These are phyloP conservation scores for Taphrina wiesneri DNA, from an alignment of 1,139 yeast genomes.

Conservation along the genomic window DNA sequence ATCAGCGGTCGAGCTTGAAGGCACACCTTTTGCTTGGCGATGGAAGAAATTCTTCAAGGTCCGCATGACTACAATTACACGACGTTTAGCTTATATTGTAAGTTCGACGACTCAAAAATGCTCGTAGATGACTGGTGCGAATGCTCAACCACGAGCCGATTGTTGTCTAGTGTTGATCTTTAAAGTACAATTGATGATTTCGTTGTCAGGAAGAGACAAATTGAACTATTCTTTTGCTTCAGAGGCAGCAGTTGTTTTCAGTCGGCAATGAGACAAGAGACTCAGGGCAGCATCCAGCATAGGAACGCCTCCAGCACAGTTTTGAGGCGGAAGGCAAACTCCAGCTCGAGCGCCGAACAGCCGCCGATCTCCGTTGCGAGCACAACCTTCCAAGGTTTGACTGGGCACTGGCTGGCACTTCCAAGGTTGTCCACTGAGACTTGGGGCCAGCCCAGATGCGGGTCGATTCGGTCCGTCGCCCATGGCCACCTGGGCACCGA, in stretches of 20 bases:
- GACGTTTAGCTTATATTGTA: not conserved
- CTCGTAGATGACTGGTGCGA: too few relatives aligned
- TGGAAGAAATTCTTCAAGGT: not conserved
- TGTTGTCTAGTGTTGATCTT: not conserved
- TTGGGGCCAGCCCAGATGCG: too few relatives aligned
- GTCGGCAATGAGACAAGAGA: too few relatives aligned
- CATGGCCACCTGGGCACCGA: too few relatives aligned
- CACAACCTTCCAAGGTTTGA: too few relatives aligned
- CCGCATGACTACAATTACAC: not conserved
- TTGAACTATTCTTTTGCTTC: too few relatives aligned
- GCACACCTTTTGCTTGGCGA: slow-evolving; percentile 3
- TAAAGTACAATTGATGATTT: too few relatives aligned
- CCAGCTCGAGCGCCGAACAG: not conserved
- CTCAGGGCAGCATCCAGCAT: not conserved
- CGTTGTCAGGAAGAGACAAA: too few relatives aligned
- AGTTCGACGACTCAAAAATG: not conserved
- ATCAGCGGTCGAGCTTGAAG: not conserved
- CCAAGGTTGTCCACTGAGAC: too few relatives aligned
- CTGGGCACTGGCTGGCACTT: too few relatives aligned
- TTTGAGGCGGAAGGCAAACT: not conserved
- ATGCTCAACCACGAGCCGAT: not conserved
- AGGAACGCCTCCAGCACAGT: not conserved
- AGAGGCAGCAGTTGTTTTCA: too few relatives aligned
- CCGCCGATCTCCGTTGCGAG: not conserved
- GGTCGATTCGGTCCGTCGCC: too few relatives aligned